Evolutionary conservation across 129 eudicot species (phyloP).

Genomic region (Flaveria bidentis): DNA sequence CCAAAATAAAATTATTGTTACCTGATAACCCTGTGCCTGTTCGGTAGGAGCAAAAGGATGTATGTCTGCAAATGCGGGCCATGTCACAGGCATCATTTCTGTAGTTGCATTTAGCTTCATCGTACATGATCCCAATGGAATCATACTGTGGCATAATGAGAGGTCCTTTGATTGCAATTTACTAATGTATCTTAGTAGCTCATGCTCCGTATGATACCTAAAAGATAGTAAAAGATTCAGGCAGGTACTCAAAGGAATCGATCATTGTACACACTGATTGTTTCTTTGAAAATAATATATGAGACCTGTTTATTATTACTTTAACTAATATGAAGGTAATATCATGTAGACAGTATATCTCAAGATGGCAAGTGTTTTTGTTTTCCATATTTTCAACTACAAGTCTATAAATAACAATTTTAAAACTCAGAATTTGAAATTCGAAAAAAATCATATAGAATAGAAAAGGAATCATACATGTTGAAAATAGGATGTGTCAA

Average conservation of each 20-base stretch:
- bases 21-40: slow-evolving; percentile 87
- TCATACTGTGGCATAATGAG: slow-evolving; percentile 98
- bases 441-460: not conserved
- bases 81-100: slow-evolving; percentile 98
- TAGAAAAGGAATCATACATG: slow-evolving; percentile 52
- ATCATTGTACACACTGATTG: not conserved
- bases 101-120: slow-evolving; percentile 99
- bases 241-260: not conserved
- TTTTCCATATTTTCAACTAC: not conserved
- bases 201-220: slow-evolving; percentile 94
- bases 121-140: slow-evolving; percentile 95
- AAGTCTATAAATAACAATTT: not conserved
- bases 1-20: slow-evolving; percentile 18
- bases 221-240: not conserved
- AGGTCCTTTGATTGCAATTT: slow-evolving; percentile 89
- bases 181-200: slow-evolving; percentile 84
- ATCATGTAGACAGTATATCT: not conserved
- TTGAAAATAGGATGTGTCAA: slow-evolving; percentile 79
- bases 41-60: slow-evolving; percentile 96
- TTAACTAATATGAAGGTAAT: not conserved
- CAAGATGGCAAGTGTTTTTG: not conserved
- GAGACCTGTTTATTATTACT: not conserved
- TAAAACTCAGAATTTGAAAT: slow-evolving; percentile 7
- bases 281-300: not conserved
- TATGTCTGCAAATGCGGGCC: slow-evolving; percentile 80